Percentiles rank a stretch among this genome's conserved stretches.
Evolutionary conservation across 2,329 filamentous ascomycete genomes (phyloP).

Genomic region (Pseudonectria buxi): DNA sequence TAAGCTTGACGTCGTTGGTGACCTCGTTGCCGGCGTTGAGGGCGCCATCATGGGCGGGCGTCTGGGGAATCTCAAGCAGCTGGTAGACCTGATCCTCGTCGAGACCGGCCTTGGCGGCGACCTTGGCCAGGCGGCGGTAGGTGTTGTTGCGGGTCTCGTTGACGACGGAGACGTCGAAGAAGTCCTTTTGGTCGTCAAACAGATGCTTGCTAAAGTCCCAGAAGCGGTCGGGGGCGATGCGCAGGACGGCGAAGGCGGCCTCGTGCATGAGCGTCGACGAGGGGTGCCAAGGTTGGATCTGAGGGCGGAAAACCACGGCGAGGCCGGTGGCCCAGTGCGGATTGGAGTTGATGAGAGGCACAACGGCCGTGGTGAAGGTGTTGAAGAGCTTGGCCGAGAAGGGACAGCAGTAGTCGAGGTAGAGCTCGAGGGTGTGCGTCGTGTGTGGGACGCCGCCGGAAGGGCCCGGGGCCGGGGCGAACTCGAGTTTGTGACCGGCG

Average conservation of each 20-base stretch:
- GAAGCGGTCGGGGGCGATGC: conserved; percentile 63
- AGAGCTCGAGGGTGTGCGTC: conserved; percentile 56
- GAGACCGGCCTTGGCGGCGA: conserved; percentile 64
- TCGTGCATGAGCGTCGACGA: conserved; percentile 77
- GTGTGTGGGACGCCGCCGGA: conserved; percentile 34
- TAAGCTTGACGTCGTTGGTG: conserved; percentile 76
- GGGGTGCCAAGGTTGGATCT: conserved; percentile 93
- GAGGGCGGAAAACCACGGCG: conserved; percentile 78
- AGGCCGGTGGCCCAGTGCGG: conserved; percentile 51
- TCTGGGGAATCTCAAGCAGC: conserved; percentile 62
- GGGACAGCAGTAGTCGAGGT: conserved; percentile 89
- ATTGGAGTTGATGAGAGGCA: conserved; percentile 56
- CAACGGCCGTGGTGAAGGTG: conserved; percentile 61
- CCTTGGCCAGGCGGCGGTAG: conserved; percentile 68
- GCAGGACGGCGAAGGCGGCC: conserved; percentile 73
- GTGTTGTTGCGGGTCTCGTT: conserved; percentile 79
- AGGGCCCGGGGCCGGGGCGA: conserved; percentile 31
- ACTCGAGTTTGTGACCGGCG: conserved; percentile 60
- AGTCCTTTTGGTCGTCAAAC: conserved; percentile 61
- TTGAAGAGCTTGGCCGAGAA: conserved; percentile 64
- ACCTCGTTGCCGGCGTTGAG: conserved; percentile 76
- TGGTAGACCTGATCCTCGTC: conserved; percentile 63
- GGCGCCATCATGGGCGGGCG: conserved; percentile 57
- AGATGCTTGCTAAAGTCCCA: conserved; percentile 70
- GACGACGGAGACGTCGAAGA: conserved; percentile 79